Base-by-base conservation (phyloP, 805 yeast species). In the Candida sonorensis region DNA sequence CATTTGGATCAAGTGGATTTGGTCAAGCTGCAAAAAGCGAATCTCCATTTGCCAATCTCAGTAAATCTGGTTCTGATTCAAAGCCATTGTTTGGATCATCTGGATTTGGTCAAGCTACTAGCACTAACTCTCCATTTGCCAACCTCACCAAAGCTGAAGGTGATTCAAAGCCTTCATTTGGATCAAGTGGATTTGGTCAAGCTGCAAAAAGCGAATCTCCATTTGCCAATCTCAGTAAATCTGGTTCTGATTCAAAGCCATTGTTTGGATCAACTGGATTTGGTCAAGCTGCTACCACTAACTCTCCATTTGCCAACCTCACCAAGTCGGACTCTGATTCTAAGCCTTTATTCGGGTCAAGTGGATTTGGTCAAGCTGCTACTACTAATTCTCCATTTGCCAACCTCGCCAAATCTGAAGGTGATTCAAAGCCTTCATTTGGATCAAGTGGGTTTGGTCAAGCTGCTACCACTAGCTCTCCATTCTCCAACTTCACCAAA, bases 1-100 rank as follows among this genome's bases (percentile, higher is more conserved):
- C 51, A 2, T 55, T 51, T 32, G 61, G 58, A 10, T 31, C 51
- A 11, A 23, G n/a, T n/a, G n/a, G n/a, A n/a, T n/a, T n/a, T n/a
- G n/a, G n/a, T n/a, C n/a, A n/a, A n/a, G n/a, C n/a, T n/a, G n/a
- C n/a, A n/a, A n/a, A n/a, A n/a, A n/a, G n/a, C n/a, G n/a, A n/a
- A n/a, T n/a, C n/a, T n/a, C n/a, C n/a, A n/a, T n/a, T n/a, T n/a
- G n/a, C n/a, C n/a, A n/a, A n/a, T n/a, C n/a, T 21, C 21, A 27
- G 36, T 15, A 21, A 36, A 32, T 22, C 44, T 16, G 27, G 26
- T 5, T 33, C 22, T 29, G 19, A 17, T 30, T 23, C 34, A 14
- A 19, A 26, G 10, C 18, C 34, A 5, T 30, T 24, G 4, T 26
- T 26, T 27, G 33, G 37, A 12, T 5, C 16, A n/a, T n/a, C n/a